phyloP scores from a whole-genome alignment of 345 rosid species.

The Acer saccharum region DNA sequence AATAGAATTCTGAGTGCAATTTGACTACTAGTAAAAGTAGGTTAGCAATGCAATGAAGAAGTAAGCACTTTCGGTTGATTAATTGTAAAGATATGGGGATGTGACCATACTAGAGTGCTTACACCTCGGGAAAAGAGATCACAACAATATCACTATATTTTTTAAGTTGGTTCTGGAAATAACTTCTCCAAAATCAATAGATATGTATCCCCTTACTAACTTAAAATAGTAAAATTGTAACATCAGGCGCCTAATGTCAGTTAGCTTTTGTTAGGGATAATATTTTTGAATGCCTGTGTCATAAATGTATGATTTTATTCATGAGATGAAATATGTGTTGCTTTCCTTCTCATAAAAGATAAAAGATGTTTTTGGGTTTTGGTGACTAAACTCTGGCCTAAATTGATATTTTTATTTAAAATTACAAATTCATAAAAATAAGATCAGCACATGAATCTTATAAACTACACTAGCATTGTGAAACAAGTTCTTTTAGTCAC shows the following conservation, averaged over 20 bases:
- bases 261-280: not conserved
- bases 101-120: not conserved
- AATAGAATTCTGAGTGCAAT: not conserved
- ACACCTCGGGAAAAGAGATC: not conserved
- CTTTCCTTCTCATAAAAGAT: not conserved
- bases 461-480: not conserved
- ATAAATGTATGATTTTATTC: too few relatives aligned
- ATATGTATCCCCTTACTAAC: not conserved
- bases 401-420: too few relatives aligned
- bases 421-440: not conserved
- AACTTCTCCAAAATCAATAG: not conserved
- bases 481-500: not conserved
- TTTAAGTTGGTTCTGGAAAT: not conserved
- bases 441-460: not conserved
- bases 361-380: not conserved
- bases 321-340: not conserved
- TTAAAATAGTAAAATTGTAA: not conserved
- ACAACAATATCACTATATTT: not conserved
- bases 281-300: not conserved
- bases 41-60: not conserved
- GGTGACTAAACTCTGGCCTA: not conserved
- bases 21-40: not conserved
- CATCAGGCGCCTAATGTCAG: not conserved
- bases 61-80: not conserved
- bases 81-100: not conserved